Evolutionary conservation across 176 grass and related monocot species (phyloP).

Genomic region (Carex myosuroides): DNA sequence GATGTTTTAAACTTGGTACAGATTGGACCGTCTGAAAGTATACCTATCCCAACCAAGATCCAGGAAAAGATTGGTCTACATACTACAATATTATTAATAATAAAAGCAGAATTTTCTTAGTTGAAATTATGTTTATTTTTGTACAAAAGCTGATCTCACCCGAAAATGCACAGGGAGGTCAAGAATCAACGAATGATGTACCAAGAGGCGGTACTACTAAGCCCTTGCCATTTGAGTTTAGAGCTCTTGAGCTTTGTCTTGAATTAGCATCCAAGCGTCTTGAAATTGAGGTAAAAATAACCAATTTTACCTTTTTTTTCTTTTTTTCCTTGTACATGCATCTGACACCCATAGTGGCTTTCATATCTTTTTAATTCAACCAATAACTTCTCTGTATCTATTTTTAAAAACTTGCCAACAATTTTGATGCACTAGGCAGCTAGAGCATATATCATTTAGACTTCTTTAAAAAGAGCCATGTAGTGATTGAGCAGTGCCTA

Average conservation of each 20-base stretch:
- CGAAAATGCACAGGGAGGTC: not conserved
- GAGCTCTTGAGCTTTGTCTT: slow-evolving; percentile 62
- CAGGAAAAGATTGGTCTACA: not conserved
- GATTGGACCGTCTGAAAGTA: not conserved
- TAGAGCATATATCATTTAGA: not conserved
- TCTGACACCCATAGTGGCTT: not conserved
- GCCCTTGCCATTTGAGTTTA: slow-evolving; percentile 60
- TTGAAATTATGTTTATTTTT: not conserved
- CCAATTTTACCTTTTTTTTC: not conserved
- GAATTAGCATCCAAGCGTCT: slow-evolving; percentile 43
- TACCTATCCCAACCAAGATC: not conserved
- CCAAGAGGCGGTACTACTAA: slow-evolving; percentile 6
- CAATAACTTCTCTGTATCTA: not conserved
- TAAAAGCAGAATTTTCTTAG: not conserved
- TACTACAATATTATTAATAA: not conserved
- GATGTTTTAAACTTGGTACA: not conserved
- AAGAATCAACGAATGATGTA: not conserved
- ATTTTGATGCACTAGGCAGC: not conserved
- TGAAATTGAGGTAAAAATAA: not conserved
- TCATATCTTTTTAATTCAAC: not conserved
- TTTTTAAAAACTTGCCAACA: not conserved
- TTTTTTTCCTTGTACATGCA: not conserved
- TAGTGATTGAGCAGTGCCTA: not conserved
- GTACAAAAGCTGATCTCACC: not conserved
- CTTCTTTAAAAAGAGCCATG: not conserved